A percentile compares a stretch with the other conserved stretches of the same genome.
phyloP scores from a whole-genome alignment of 2,329 filamentous ascomycete genomes.

The Periconia macrospinosa region DNA sequence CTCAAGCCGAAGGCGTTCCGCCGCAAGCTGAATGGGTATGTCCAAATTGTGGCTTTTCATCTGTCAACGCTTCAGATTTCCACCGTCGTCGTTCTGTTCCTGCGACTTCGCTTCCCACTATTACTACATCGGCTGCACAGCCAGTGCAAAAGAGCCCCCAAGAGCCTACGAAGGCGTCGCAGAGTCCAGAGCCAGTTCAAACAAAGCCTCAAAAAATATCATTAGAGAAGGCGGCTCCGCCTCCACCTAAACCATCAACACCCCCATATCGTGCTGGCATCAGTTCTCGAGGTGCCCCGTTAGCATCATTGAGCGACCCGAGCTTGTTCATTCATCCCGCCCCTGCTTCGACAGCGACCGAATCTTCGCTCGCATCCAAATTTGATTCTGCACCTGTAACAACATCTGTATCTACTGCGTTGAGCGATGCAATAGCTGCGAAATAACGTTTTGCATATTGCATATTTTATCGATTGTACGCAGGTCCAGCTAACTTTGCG shows the following conservation, averaged over 20 bases:
- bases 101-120: constrained; percentile 19
- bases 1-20: constrained; percentile 79
- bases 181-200: neutral
- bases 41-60: constrained; percentile 49
- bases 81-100: constrained; percentile 21
- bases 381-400: constrained; percentile 8
- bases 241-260: constrained; percentile 5
- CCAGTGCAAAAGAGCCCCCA: neutral
- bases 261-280: constrained; percentile 14
- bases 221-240: neutral
- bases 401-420: constrained; percentile 12
- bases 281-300: constrained; percentile 27
- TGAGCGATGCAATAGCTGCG: constrained; percentile 10
- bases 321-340: constrained; percentile 13
- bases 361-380: neutral
- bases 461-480: constrained; percentile 5
- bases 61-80: constrained; percentile 35
- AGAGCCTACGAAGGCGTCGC: neutral
- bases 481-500: constrained; percentile 28
- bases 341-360: neutral
- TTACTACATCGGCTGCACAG: constrained; percentile 18
- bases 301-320: constrained; percentile 33
- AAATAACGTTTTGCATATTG: constrained; percentile 10
- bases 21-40: constrained; percentile 93
- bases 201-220: neutral